Base-by-base conservation (phyloP, 495 filamentous ascomycete genomes). In the Acidiella bohemica region DNA sequence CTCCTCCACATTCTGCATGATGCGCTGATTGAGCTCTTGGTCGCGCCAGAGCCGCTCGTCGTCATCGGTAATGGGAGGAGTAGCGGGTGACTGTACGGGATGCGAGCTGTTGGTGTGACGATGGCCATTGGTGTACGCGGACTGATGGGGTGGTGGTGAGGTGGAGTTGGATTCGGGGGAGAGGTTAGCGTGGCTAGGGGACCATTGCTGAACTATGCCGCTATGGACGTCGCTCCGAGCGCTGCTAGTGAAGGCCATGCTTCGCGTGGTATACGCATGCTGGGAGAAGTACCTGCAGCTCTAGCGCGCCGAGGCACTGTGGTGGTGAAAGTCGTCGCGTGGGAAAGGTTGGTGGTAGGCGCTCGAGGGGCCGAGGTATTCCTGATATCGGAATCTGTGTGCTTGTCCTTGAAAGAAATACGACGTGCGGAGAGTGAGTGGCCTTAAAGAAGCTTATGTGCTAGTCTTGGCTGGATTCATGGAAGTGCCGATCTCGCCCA, bases 1-100 rank as follows among this genome's bases (percentile, higher is more conserved):
- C 45, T 74, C 68, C 42, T 80, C 68, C 24, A 80, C 77, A 53
- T 79, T 70, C 38, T 68, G 59, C 47, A 73, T 68, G 55, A 81
- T 74, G 30, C 43, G 43, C 17, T 34, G 14, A 36, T 42, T 41
- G 20, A 51, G 47, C 34, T 46, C 47, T 29, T 46, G 31, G 21
- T 51, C 47, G 10, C 33, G 42, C 37, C 37, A 46, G 27, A 32
- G 28, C 20, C 22, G 11, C 32, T 51, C 42, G 27, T 51, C 47
- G 4, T 51, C 47, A 1, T 50, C 47, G 4, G 47, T 41, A 1
- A 42, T 25, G 13, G 42, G 37, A 17, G 47, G 43, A 4, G 42
- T 51, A 2, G 33, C 36, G 8, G 37, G 42, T 6, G 47, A 27
- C 8, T 45, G 25, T 13, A 33, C 13, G 5, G 27, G 19, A 2